These are phyloP conservation scores for Paramecium sexaurelia DNA, from an alignment of 73 alveolate genomes.

Conservation along the genomic window DNA sequence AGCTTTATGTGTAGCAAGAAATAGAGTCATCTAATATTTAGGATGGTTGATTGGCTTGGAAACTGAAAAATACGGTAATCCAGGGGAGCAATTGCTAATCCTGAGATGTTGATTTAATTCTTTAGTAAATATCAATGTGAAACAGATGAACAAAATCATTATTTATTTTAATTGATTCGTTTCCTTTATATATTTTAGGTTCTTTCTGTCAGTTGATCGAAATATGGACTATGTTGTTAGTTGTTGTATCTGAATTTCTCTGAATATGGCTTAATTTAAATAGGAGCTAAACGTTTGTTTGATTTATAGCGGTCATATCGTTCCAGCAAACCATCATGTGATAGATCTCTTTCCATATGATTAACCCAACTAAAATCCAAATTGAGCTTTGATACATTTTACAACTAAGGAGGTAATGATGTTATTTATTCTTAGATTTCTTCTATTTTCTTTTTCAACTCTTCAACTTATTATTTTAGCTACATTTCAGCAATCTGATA, in stretches of 20 bases:
- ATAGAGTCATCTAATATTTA: neutral
- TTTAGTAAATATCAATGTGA: neutral
- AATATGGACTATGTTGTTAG: neutral
- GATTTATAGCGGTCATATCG: slow-evolving; percentile 2
- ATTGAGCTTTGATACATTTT: neutral
- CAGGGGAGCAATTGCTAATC: no score
- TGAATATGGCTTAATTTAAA: neutral
- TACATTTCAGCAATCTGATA: neutral
- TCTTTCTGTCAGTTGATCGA: neutral
- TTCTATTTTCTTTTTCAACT: slow-evolving; percentile 5
- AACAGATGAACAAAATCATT: neutral
- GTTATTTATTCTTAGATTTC: neutral
- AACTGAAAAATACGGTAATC: neutral
- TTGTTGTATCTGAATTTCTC: slow-evolving; percentile 11
- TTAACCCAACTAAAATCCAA: slow-evolving; percentile 17
- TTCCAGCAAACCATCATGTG: slow-evolving; percentile 3
- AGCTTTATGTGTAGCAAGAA: neutral
- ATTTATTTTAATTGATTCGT: neutral
- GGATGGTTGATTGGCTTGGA: neutral
- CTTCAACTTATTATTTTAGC: slow-evolving; percentile 15
- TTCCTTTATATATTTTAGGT: neutral
- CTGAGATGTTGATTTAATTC: slow-evolving; percentile 12
- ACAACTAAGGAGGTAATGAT: neutral
- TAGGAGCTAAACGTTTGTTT: neutral
- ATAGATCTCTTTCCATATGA: slow-evolving; percentile 14